Evolutionary conservation across 2,329 filamentous ascomycete genomes (phyloP), one percentile per base, ranked within the genome.

Genomic region (Capronia americana): DNA sequence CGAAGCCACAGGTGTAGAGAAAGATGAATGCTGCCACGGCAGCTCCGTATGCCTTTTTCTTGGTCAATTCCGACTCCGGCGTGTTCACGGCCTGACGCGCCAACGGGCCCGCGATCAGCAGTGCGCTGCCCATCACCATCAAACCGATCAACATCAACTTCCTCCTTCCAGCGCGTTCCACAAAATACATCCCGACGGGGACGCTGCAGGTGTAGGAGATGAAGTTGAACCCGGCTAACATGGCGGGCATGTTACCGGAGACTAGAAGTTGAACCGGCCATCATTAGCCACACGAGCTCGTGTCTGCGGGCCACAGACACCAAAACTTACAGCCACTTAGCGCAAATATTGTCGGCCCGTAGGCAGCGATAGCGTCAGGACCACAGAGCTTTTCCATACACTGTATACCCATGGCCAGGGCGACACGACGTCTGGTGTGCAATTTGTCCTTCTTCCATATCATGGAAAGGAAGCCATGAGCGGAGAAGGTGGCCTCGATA

Each of bases 91-190:
- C 69, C 59, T 20, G 26, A 50, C 51, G 50, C 11, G 60, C 61
- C 58, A 80, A 69, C 17, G 76, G 75, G 56, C 76, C 76, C 48
- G 79, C 73, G 59, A 77, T 78, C 24, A 77, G 77, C 1, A 80
- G 77, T 20, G 77, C 75, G 34, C 78, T 65, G 23, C 78, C 69
- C 32, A 78, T 76, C 11, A 80, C 80, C 12, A 74, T 69, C n/a
- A 80, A 75, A 5, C 80, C 80, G 24, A 75, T 78, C 4, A 82
- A 77, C 59, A 80, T 77, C 75, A 81, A 79, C 7, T 73, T 74
- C 4, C 80, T 74, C 11, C 80, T 74, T 11, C 78, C 79, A 41
- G 74, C 73, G 1, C 74, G 69, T 57, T 80, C 78, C 26, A 80
- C 72, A 61, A 77, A 79, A 28, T 80, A 74, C 0, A 77, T 77